Evolutionary conservation across 495 filamentous ascomycete species (phyloP).

Genomic region (Pseudoneurospora amorphoporcata): DNA sequence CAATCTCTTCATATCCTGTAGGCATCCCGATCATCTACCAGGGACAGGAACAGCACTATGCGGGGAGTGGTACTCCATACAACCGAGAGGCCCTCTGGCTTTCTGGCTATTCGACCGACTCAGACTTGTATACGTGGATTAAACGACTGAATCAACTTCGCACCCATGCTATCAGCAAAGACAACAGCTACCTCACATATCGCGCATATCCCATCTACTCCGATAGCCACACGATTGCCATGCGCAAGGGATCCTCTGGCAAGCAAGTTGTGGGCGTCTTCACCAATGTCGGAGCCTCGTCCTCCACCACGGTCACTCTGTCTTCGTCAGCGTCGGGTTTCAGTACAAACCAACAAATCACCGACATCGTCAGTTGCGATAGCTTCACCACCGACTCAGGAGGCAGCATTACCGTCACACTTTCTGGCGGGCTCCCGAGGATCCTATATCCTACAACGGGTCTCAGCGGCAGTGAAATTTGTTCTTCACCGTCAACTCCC

Average conservation of each 20-base stretch:
- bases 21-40: constrained; percentile 35
- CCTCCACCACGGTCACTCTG: constrained; percentile 39
- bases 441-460: constrained; percentile 34
- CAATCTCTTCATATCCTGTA: neutral
- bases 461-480: constrained; percentile 32
- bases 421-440: constrained; percentile 40
- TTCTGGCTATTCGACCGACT: constrained; percentile 47
- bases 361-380: constrained; percentile 43
- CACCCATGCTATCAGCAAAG: constrained; percentile 39
- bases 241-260: constrained; percentile 51
- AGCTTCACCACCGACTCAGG: constrained; percentile 29
- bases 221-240: constrained; percentile 46
- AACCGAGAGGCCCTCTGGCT: constrained; percentile 74
- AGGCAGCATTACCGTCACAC: constrained; percentile 36
- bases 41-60: constrained; percentile 66
- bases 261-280: constrained; percentile 49
- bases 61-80: constrained; percentile 44
- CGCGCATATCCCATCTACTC: constrained; percentile 46
- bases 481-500: constrained; percentile 6
- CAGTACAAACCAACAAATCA: constrained; percentile 24
- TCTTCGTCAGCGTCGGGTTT: constrained; percentile 29
- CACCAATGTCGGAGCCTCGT: constrained; percentile 45
- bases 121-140: constrained; percentile 52
- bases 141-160: constrained; percentile 45
- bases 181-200: constrained; percentile 40